Conservation (phyloP, 1,139 yeast genomes). For the Kluyveromyces sp. region DNA sequence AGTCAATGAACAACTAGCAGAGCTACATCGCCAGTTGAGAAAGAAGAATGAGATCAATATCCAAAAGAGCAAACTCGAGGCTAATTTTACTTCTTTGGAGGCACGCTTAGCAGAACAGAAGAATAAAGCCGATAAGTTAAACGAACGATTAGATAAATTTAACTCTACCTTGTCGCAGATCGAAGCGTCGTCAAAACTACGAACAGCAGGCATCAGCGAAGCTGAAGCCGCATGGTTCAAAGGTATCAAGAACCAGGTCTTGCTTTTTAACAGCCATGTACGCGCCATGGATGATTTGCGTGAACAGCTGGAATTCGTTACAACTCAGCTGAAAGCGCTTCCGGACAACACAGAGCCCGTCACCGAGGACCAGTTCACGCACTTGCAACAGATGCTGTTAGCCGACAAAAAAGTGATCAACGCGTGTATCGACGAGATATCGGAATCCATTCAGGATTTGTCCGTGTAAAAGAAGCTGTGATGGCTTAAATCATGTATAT, state of each 20-base stretch:
- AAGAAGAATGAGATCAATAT: slow-evolving; percentile 17
- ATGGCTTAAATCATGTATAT: background rate
- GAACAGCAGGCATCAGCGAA: slow-evolving; percentile 33
- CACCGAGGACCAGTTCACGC: slow-evolving; percentile 17
- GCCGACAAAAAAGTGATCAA: slow-evolving; percentile 22
- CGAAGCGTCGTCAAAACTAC: slow-evolving; percentile 15
- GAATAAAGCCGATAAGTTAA: slow-evolving; percentile 33
- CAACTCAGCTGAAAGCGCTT: slow-evolving; percentile 13
- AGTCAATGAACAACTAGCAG: slow-evolving; percentile 31
- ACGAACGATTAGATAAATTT: slow-evolving; percentile 30
- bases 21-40: slow-evolving; percentile 35
- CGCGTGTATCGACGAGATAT: slow-evolving; percentile 18
- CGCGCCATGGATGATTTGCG: slow-evolving; percentile 17
- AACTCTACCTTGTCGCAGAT: slow-evolving; percentile 24
- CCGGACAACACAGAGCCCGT: background rate
- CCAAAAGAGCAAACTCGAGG: slow-evolving; percentile 10
- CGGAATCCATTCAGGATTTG: background rate
- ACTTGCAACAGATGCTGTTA: slow-evolving; percentile 20
- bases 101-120: slow-evolving; percentile 13
- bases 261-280: slow-evolving; percentile 30
- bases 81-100: slow-evolving; percentile 9
- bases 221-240: slow-evolving; percentile 41
- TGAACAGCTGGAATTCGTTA: slow-evolving; percentile 23
- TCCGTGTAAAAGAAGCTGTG: too few species aligned
- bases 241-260: slow-evolving; percentile 35